Evolutionary conservation across 352 stramenopile species (phyloP).

Genomic region (Globisporangium viniferum): DNA sequence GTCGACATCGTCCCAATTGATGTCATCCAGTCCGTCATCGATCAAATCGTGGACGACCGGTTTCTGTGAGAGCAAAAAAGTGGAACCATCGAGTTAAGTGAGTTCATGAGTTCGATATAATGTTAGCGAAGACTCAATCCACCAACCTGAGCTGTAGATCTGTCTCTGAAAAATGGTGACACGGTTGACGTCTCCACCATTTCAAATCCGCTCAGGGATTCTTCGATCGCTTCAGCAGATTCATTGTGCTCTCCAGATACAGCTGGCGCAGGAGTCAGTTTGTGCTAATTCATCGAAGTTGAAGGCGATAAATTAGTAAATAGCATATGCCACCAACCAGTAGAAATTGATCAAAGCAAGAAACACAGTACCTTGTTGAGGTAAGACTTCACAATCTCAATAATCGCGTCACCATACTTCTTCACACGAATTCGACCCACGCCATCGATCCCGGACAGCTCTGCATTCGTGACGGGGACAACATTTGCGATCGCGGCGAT

Average conservation of each 20-base stretch:
- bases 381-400: constrained; percentile 79
- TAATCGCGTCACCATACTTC: constrained; percentile 84
- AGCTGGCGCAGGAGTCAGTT: constrained; percentile 46
- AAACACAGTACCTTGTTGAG: constrained; percentile 53
- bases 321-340: not conserved
- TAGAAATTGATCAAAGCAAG: not conserved
- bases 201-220: constrained; percentile 23
- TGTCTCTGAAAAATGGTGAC: constrained; percentile 54
- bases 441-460: constrained; percentile 80
- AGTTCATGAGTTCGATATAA: not conserved
- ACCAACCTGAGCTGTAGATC: constrained; percentile 14
- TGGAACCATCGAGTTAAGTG: not conserved
- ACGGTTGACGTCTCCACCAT: constrained; percentile 24
- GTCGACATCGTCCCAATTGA: constrained; percentile 62
- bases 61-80: not conserved
- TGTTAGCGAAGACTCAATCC: no score
- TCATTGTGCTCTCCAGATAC: constrained; percentile 16
- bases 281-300: constrained; percentile 35
- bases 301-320: not conserved
- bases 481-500: constrained; percentile 82
- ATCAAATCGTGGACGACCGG: constrained; percentile 16
- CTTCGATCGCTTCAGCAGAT: constrained; percentile 31
- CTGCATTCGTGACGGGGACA: constrained; percentile 67
- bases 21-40: constrained; percentile 55
- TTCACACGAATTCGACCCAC: constrained; percentile 81